These are phyloP conservation scores for Colletotrichum lini DNA, from an alignment of 2,329 filamentous ascomycete species.

Conservation along the genomic window DNA sequence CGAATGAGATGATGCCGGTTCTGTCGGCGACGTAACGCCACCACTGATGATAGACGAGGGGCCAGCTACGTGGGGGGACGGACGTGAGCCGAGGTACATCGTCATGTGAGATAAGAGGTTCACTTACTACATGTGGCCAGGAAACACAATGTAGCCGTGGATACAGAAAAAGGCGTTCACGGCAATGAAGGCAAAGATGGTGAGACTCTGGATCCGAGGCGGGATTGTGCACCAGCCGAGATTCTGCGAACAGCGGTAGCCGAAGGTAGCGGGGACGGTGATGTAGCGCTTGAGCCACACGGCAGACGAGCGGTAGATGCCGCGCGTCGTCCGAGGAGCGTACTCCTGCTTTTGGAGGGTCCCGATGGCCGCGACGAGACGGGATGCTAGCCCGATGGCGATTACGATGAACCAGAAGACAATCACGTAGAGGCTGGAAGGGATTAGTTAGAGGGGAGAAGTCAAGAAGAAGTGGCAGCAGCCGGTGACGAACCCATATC, in stretches of 20 bases:
- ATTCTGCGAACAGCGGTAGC: conserved; percentile 58
- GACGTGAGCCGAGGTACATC: neutral
- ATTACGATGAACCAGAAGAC: conserved; percentile 59
- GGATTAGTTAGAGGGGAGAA: conserved; percentile 7
- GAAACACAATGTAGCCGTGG: conserved; percentile 55
- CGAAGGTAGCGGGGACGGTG: conserved; percentile 59
- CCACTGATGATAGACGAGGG: conserved; percentile 51
- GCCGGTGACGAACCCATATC: conserved; percentile 19
- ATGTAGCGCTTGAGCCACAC: conserved; percentile 53
- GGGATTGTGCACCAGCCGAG: conserved; percentile 62
- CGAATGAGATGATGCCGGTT: conserved; percentile 74
- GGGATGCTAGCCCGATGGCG: conserved; percentile 53
- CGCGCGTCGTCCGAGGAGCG: conserved; percentile 30
- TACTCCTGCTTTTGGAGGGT: conserved; percentile 25
- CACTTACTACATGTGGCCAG: conserved; percentile 58
- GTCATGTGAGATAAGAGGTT: neutral
- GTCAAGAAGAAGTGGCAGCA: neutral
- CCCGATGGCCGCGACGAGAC: conserved; percentile 43
- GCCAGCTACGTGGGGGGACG: conserved; percentile 50
- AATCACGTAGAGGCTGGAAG: conserved; percentile 52
- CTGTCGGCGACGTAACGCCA: conserved; percentile 73
- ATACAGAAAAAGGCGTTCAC: conserved; percentile 56
- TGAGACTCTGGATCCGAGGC: conserved; percentile 59
- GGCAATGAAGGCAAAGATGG: conserved; percentile 54
- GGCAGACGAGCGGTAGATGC: conserved; percentile 25